phyloP scores from a whole-genome alignment of 2,329 filamentous ascomycete genomes.

The Colletotrichum noveboracense region DNA sequence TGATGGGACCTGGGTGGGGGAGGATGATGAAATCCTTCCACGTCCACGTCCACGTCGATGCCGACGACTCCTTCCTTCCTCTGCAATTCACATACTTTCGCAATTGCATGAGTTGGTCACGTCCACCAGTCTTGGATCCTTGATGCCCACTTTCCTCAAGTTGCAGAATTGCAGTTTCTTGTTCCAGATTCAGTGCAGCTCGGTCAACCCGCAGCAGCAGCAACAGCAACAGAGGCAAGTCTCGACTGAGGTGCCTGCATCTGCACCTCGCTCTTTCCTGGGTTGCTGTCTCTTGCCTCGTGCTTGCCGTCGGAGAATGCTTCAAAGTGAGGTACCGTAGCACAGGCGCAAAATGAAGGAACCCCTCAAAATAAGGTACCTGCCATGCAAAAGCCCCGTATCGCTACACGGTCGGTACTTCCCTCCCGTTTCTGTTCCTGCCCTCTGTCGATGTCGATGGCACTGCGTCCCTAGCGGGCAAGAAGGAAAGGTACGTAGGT shows the following conservation, averaged over 20 bases:
- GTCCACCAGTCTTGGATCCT: neutral
- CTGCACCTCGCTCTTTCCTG: neutral
- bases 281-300: neutral
- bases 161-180: neutral
- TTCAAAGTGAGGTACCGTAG: neutral
- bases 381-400: neutral
- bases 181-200: slow-evolving; percentile 2
- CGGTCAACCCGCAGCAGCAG: neutral
- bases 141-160: neutral
- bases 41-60: neutral
- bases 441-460: neutral
- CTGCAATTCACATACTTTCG: neutral
- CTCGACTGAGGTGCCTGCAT: neutral
- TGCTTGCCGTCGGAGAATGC: neutral
- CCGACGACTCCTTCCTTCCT: neutral
- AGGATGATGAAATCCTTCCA: neutral
- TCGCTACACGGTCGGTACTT: neutral
- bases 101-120: neutral
- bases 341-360: neutral
- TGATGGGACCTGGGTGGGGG: neutral
- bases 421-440: neutral
- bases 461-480: neutral
- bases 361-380: neutral
- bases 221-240: neutral
- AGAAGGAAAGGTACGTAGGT: neutral